Conservation (phyloP, 2,329 filamentous ascomycete species). For the Botryotinia narcissicola region DNA sequence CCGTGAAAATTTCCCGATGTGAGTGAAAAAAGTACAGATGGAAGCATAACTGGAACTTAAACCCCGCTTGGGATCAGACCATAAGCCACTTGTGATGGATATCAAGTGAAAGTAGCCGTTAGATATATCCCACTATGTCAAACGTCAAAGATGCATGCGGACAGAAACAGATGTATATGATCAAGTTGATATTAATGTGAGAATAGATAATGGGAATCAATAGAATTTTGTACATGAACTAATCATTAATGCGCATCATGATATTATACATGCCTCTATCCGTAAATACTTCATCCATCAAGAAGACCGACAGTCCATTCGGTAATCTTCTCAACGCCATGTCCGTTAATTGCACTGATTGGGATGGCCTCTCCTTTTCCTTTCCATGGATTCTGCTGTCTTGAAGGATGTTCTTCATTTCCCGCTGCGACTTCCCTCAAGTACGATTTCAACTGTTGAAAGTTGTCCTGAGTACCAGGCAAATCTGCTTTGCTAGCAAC, state of each 20-base stretch:
- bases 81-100: conserved; percentile 11
- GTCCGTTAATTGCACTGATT: conserved; percentile 82
- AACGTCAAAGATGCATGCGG: conserved; percentile 17
- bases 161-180: conserved; percentile 13
- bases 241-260: conserved; percentile 15
- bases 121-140: conserved; percentile 10
- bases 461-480: conserved; percentile 75
- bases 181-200: background rate
- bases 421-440: conserved; percentile 64
- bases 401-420: conserved; percentile 68
- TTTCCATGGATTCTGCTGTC: conserved; percentile 55
- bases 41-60: conserved; percentile 9
- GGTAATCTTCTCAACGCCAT: conserved; percentile 75
- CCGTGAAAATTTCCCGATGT: conserved; percentile 17
- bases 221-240: conserved; percentile 1
- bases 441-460: conserved; percentile 65
- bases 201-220: background rate
- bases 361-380: conserved; percentile 70
- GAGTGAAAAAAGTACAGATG: conserved; percentile 7
- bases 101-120: conserved; percentile 12
- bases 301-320: conserved; percentile 70
- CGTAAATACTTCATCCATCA: conserved; percentile 23
- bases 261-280: conserved; percentile 17
- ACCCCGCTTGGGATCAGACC: conserved; percentile 18
- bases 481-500: conserved; percentile 91